Evolutionary conservation across 306 rosid genomes (phyloP), one percentile per base, ranked within the genome.

Genomic region (Dalbergia oliveri): DNA sequence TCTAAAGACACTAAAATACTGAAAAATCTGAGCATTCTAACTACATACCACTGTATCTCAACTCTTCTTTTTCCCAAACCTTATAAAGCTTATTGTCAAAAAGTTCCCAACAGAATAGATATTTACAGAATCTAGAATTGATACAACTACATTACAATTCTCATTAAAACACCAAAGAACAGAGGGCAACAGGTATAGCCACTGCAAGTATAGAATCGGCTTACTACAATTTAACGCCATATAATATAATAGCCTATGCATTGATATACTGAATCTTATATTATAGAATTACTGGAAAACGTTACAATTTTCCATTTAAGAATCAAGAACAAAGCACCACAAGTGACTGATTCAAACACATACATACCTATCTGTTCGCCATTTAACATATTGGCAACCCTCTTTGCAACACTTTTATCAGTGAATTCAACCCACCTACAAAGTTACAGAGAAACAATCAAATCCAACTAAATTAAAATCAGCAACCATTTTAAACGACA

Each of bases 331-430:
- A 66, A 9, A 4, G 41, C 63, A 39, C 54, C 56, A 66, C 35
- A 54, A 8, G 49, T 51, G 33, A 21, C 7, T 21, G 11, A 61
- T 75, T 35, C 5, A 76, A 67, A 61, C 8, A 43, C 71, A 11
- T 88, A 93, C 97, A 9, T 89, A 94, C 99, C 99, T 75, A 91
- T 91, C 31, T 88, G 92, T 95, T 95, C 98, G 34, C 97, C 98
- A 81, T 95, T 95, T 50, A 95, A 70, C 89, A 86, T 88, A 41
- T 88, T 74, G 47, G 99, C 98, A 73, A 91, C 94, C 82, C 86
- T 89, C 84, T 95, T 93, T 34, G 97, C 98, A 56, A 93, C 88
- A 53, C 80, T 81, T 88, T 93, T 95, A 77, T 93, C 75, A 4
- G 83, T 35, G 69, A 95, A 95, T 73, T 95, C 98, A 81, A 90